These are phyloP conservation scores for Phyllosticta capitalensis DNA, from an alignment of 2,329 filamentous ascomycete genomes.

Conservation along the genomic window DNA sequence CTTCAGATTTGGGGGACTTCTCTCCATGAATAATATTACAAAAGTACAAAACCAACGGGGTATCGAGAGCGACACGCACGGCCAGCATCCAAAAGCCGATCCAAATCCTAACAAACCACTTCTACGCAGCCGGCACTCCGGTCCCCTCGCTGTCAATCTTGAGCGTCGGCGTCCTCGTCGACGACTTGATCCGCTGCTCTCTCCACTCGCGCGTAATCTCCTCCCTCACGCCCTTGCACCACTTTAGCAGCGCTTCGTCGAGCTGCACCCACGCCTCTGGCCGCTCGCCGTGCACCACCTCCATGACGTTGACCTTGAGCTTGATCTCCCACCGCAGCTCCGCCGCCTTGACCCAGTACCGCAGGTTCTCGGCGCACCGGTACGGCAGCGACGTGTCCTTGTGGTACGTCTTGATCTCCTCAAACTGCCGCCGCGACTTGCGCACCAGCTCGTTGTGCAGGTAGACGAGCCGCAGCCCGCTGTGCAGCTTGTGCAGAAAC, in stretches of 20 bases:
- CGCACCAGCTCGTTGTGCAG: constrained; percentile 85
- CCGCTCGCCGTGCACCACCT: constrained; percentile 66
- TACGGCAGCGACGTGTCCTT: constrained; percentile 94
- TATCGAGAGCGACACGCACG: constrained; percentile 4
- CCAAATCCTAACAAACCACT: constrained; percentile 2
- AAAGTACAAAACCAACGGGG: constrained; percentile 3
- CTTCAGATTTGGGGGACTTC: background rate
- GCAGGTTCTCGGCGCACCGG: constrained; percentile 82
- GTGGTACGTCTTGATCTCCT: constrained; percentile 80
- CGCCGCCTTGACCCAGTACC: constrained; percentile 93
- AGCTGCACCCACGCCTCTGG: constrained; percentile 69
- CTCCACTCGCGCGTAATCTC: constrained; percentile 70
- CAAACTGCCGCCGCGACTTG: constrained; percentile 78
- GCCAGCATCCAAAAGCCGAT: constrained; percentile 3
- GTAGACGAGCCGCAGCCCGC: constrained; percentile 70
- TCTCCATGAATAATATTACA: constrained; percentile 4
- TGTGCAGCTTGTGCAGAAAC: constrained; percentile 65
- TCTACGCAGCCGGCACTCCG: background rate
- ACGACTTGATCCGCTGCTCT: constrained; percentile 27
- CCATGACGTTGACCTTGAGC: constrained; percentile 73
- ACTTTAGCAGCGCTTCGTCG: constrained; percentile 70
- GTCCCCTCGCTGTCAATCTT: constrained; percentile 21
- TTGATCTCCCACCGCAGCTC: constrained; percentile 88
- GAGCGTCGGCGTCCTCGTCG: constrained; percentile 28
- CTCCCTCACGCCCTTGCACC: constrained; percentile 73